phyloP scores from a whole-genome alignment of 768 basidiomycete species.

The Boletales sp. region DNA sequence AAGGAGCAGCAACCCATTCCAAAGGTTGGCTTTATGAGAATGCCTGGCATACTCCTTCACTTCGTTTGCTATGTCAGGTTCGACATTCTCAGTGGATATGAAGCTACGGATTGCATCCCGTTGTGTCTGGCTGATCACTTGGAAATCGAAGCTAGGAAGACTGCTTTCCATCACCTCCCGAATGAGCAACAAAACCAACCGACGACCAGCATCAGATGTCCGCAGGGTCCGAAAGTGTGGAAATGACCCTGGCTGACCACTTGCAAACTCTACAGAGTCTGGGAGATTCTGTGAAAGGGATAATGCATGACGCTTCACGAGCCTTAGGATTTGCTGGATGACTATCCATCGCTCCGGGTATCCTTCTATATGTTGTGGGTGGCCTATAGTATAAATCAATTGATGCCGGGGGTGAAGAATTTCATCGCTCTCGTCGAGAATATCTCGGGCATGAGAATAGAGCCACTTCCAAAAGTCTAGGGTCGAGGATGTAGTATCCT shows the following conservation, averaged over 20 bases:
- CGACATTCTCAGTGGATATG: constrained; percentile 8
- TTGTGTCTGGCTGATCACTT: no score
- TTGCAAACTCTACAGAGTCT: neutral
- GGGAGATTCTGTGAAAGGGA: neutral
- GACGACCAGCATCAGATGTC: neutral
- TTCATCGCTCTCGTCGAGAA: constrained; percentile 22
- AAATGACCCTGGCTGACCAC: constrained; percentile 5
- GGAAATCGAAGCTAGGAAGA: constrained; percentile 1
- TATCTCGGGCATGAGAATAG: constrained; percentile 9
- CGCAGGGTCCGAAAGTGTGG: constrained; percentile 8
- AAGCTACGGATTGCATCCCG: constrained; percentile 7
- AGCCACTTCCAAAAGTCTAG: constrained; percentile 12
- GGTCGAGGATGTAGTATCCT: no score
- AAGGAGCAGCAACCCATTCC: constrained; percentile 18
- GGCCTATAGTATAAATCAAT: neutral
- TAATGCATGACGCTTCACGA: neutral
- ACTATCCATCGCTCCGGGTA: neutral
- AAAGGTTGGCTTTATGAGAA: no score
- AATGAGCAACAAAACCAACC: constrained; percentile 1
- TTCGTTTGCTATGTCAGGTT: neutral
- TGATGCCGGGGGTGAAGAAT: constrained; percentile 8
- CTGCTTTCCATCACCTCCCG: constrained; percentile 6
- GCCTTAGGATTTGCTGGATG: neutral
- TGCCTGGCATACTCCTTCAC: constrained; percentile 3
- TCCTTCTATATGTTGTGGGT: neutral